A percentile compares a stretch with the other conserved stretches of the same genome.
Evolutionary conservation across 352 stramenopile genomes (phyloP).

Genomic region (Pythium dissotocum): DNA sequence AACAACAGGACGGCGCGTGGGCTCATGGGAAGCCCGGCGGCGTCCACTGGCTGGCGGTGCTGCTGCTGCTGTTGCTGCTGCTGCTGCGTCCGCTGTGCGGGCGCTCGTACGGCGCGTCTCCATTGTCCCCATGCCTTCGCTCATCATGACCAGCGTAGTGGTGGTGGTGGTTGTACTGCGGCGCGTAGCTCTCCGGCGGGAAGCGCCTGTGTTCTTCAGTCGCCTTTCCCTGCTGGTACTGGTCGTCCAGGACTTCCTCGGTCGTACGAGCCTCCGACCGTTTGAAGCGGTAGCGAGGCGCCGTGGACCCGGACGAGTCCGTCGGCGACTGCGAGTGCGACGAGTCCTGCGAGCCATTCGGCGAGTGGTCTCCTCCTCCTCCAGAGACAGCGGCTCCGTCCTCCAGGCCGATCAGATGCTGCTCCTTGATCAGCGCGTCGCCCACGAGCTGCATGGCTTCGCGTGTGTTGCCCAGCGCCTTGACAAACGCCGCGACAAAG

Average conservation of each 20-base stretch:
- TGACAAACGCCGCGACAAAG: slow-evolving; percentile 29
- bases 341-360: slow-evolving; percentile 13
- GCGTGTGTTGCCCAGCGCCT: slow-evolving; percentile 16
- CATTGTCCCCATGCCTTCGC: background rate
- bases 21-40: background rate
- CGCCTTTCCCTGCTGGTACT: background rate
- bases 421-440: slow-evolving; percentile 22
- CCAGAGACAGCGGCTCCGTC: background rate
- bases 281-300: slow-evolving; percentile 3
- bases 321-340: slow-evolving; percentile 9
- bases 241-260: slow-evolving; percentile 7
- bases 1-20: too few species aligned
- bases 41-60: background rate
- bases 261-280: slow-evolving; percentile 6
- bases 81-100: background rate
- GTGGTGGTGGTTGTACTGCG: background rate
- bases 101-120: background rate
- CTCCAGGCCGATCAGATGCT: slow-evolving; percentile 15
- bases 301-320: background rate
- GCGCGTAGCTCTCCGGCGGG: background rate
- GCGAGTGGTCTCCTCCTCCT: background rate
- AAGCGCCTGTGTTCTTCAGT: background rate
- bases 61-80: background rate
- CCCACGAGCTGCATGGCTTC: slow-evolving; percentile 25
- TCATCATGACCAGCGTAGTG: background rate